Base-by-base conservation (phyloP, 2,329 filamentous ascomycete genomes). In the Penicillium sp. region DNA sequence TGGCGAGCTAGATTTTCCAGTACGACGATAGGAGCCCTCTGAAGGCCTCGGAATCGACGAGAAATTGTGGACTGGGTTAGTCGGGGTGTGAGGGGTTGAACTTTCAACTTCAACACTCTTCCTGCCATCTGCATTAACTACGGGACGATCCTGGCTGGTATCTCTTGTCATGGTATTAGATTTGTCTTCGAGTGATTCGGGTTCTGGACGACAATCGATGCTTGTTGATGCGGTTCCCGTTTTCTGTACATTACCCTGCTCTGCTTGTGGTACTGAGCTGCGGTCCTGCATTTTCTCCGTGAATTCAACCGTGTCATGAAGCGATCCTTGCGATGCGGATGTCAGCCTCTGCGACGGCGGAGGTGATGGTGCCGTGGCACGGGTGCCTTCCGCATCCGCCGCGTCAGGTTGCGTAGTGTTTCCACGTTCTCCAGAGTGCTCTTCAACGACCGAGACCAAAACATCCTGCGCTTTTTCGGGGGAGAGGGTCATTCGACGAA, bases 381-480 rank as follows among this genome's bases (percentile, higher is more conserved):
- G 71, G 8, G 72, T 66, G 44, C 65, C 63, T 3, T 66, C 61
- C 15, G 63, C 50, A 47, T 66, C 65, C 13, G 64, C 59, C 11
- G 69, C 61, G 19, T 53, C 47, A 5, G 11, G 1, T 61, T 58
- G n/a, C 64, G 48, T 15, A 49, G 31, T 29, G 63, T 61, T 7
- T 70, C 70, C 48, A 69, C 73, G 73, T 58, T 77, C 76, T 8
- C 73, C 78, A 5, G 82, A 80, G 67, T 90, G 85, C 70, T 90
- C 86, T 69, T 90, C 85, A 15, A 90, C 84, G 3, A 90, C 88
- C 8, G 87, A 88, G 7, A 84, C 84, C 30, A 91, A 75, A 66
- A 89, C 86, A 71, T 89, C 82, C 57, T 88, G 84, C 8, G 87
- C 84, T 69, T 88, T 88, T 68, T 90, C 88, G 0, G 83, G 82